These are phyloP conservation scores for Claviceps maximensis DNA, from an alignment of 2,329 filamentous ascomycete species.

Conservation along the genomic window DNA sequence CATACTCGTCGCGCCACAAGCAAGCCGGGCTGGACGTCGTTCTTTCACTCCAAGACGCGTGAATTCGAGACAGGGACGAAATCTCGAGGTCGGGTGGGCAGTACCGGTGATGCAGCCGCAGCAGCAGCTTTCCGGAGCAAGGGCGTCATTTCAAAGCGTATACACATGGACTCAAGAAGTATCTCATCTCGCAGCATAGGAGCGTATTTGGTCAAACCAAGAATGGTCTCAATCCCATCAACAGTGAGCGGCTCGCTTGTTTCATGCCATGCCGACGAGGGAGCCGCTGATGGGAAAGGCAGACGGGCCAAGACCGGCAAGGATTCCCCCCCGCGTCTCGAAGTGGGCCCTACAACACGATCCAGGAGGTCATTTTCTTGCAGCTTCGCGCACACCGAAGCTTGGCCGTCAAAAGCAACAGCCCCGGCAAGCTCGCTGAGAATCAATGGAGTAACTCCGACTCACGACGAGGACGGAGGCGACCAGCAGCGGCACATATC, in stretches of 20 bases:
- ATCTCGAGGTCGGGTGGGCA: conserved; percentile 12
- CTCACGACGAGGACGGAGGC: conserved; percentile 25
- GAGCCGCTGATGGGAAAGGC: conserved; percentile 6
- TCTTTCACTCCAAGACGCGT: conserved; percentile 35
- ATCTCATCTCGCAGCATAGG: conserved; percentile 10
- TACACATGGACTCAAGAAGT: conserved; percentile 14
- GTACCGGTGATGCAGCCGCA: conserved; percentile 11
- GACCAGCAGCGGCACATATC: conserved; percentile 39
- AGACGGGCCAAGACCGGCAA: conserved; percentile 7
- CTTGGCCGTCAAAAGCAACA: conserved; percentile 42
- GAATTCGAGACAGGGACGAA: conserved; percentile 11
- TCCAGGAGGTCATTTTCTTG: conserved; percentile 44
- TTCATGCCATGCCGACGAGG: conserved; percentile 14
- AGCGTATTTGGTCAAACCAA: conserved; percentile 24
- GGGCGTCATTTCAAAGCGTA: conserved; percentile 14
- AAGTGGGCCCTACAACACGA: conserved; percentile 27
- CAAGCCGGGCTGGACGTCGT: conserved; percentile 36
- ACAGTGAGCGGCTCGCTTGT: conserved; percentile 11
- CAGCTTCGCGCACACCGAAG: conserved; percentile 43
- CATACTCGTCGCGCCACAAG: conserved; percentile 1
- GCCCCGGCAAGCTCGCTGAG: conserved; percentile 41
- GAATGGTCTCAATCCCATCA: conserved; percentile 19
- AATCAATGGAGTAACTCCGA: conserved; percentile 35
- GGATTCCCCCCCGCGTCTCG: conserved; percentile 13
- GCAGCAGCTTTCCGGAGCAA: conserved; percentile 11